Percentiles rank a stretch among this genome's conserved stretches.
These are phyloP conservation scores for Cicer bijugum DNA, from an alignment of 306 rosid species.

Conservation along the genomic window DNA sequence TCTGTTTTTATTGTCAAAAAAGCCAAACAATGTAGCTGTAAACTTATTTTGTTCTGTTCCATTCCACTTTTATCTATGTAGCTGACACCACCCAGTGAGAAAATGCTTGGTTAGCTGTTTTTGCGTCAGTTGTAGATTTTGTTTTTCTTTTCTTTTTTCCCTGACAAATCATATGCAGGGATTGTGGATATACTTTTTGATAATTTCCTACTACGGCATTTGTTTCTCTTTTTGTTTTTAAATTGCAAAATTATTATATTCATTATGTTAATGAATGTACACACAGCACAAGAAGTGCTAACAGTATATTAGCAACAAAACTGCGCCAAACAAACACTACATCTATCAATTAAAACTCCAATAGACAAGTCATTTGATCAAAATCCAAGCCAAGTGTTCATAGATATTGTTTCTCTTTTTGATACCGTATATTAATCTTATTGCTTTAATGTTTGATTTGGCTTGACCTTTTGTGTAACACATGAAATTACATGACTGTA, in stretches of 20 bases:
- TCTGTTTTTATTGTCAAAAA: not conserved
- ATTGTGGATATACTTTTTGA: slow-evolving; percentile 16
- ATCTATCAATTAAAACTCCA: no score
- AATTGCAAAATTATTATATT: no score
- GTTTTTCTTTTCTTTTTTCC: not conserved
- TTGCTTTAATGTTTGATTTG: not conserved
- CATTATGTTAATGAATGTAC: no score
- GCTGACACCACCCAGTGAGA: not conserved
- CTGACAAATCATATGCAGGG: slow-evolving; percentile 11
- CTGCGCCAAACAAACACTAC: no score
- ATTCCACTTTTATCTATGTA: not conserved
- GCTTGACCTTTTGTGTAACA: not conserved
- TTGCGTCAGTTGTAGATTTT: not conserved
- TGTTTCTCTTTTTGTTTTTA: not conserved
- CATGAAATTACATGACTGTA: slow-evolving; percentile 2
- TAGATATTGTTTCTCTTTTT: no score
- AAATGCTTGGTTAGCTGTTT: not conserved
- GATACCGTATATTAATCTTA: not conserved
- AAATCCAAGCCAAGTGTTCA: no score
- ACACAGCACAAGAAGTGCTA: no score
- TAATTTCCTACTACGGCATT: not conserved
- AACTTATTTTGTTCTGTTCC: not conserved
- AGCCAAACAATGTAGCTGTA: not conserved
- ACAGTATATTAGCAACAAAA: no score
- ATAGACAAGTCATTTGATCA: no score